Percentiles rank a stretch among this genome's conserved stretches.
These are phyloP conservation scores for Zygnema cylindricum DNA, from an alignment of 139 green algal species.

Conservation along the genomic window DNA sequence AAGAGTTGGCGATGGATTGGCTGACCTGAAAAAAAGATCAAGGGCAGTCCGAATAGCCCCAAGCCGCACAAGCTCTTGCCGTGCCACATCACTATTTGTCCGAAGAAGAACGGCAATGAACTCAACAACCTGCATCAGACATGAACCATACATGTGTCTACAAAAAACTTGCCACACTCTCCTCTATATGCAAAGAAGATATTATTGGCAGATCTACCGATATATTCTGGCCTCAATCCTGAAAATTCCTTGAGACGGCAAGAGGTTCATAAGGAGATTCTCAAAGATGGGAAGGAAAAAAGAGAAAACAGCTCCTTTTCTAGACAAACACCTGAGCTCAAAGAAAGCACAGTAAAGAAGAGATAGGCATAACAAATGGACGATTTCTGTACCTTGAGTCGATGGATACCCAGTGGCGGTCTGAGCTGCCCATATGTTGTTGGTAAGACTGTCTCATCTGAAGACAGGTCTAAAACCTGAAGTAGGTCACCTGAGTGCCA, in stretches of 20 bases:
- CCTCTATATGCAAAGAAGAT: too few relatives aligned
- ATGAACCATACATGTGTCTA: too few relatives aligned
- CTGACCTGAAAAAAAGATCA: constrained; percentile 60
- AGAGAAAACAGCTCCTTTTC: background rate
- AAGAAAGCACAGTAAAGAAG: background rate
- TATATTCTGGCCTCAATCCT: too few relatives aligned
- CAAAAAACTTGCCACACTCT: too few relatives aligned
- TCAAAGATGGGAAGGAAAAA: background rate
- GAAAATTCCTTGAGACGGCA: too few relatives aligned
- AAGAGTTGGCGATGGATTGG: background rate
- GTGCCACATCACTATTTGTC: constrained; percentile 54
- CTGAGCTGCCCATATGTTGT: constrained; percentile 64
- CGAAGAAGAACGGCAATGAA: constrained; percentile 63
- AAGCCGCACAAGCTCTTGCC: constrained; percentile 42
- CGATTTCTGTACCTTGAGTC: constrained; percentile 58
- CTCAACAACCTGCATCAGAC: constrained; percentile 65
- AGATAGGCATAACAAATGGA: background rate
- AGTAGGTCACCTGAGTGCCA: constrained; percentile 60
- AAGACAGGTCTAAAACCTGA: constrained; percentile 46
- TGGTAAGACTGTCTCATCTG: constrained; percentile 29
- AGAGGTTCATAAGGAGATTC: background rate
- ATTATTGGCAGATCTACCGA: too few relatives aligned
- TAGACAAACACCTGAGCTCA: background rate
- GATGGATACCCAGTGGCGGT: constrained; percentile 63
- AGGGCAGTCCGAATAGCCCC: constrained; percentile 44